Evolutionary conservation across 345 rosid genomes (phyloP), one percentile per base, ranked within the genome.

Genomic region (Conringia planisiliqua): DNA sequence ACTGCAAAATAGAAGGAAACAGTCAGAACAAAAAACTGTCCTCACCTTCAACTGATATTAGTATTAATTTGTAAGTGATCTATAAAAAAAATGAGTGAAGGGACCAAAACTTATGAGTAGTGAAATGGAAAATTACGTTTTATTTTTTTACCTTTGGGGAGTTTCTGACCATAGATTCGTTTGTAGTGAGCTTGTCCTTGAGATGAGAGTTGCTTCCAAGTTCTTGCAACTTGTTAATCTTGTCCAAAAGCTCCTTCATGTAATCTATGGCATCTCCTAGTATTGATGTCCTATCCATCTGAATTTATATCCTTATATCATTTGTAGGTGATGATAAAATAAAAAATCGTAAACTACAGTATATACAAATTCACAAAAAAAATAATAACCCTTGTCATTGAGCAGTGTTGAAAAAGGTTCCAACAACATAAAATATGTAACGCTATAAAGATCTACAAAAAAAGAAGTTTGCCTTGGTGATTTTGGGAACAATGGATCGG

Each of bases 401-500:
- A 32, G n/a, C 56, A 44, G 56, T 43, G 30, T 18, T 43, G 33
- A 20, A 27, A 44, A 57, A 22, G 57, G 35, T 32, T 70, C 57
- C 24, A 58, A 10, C 46, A 2, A 22, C 1, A 22, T 1, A 22
- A 22, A 22, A 22, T 2, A 22, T 22, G 24, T 22, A 22, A 22
- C 24, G 24, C 2, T 22, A 22, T 22, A 22, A 22, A 22, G 1
- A 22, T 22, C 24, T 22, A 22, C 24, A 22, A 22, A 22, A 2
- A 22, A 22, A 22, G 24, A 22, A 22, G 24, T 22, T 22, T 22
- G 89, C 98, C 98, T 92, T 92, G 82, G 93, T 90, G 82, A 92
- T 90, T 84, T 92, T 92, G 7, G 98, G 96, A 46, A 92, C 98
- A 22, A 92, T 86, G 72, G 98, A 92, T 86, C 98, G 84, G 44